Base-by-base conservation (phyloP, 331 rosid species). In the Phaseolus coccineus region DNA sequence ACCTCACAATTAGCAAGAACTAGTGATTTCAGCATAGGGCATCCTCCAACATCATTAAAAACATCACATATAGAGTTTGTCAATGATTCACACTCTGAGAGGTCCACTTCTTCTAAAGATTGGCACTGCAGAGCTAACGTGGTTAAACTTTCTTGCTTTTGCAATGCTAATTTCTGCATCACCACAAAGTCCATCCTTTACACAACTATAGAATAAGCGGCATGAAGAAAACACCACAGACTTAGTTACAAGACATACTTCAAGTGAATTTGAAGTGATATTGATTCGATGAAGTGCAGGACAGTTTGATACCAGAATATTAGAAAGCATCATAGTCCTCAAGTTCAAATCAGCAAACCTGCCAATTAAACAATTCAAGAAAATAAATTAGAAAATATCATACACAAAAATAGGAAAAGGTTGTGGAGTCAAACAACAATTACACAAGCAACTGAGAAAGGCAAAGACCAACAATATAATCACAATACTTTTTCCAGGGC, bases 1-100 rank as follows among this genome's bases (percentile, higher is more conserved):
- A 96, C 99, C 97, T 93, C 98, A 61, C 99, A 96, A 85, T 96
- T 96, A 84, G 92, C 98, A 61, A 96, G 98, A 86, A 93, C 89
- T 68, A 96, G 82, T 27, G 95, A 84, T 80, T 87, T 93, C 76
- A 96, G 88, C 92, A 85, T 87, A 6, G 98, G 96, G 82, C 98
- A 96, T 61, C 98, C 99, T 53, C 98, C 99, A 71, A 88, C 96
- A 71, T 96, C 92, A 62, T 96, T 91, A 84, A 96, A 96, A 75
- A 96, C 97, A 64, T 90, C 87, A 80, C 99, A 96, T 69, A 96
- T 65, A 19, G 98, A 84, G 78, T 88, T 89, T 59, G 97, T 90
- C 84, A 96, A 66, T 59, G 97, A 91, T 88, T 96, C 98, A 84
- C 99, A 96, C 78, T 93, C 99, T 1, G 97, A 91, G 81, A 96